These are phyloP conservation scores for Cajanus cajan DNA, from an alignment of 306 rosid species.

Conservation along the genomic window DNA sequence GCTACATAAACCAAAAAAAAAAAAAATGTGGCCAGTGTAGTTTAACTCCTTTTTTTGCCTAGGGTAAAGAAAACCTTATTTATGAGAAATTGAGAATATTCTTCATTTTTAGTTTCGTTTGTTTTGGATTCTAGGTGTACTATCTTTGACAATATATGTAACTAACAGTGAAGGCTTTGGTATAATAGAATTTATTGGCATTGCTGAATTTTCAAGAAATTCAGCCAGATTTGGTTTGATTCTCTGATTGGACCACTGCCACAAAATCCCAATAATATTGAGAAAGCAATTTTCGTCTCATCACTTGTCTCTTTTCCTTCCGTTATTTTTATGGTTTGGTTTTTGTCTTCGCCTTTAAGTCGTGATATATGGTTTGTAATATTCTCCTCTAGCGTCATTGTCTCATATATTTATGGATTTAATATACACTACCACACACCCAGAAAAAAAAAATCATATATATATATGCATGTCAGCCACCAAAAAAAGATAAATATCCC, in stretches of 20 bases:
- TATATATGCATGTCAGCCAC: slow-evolving; percentile 12
- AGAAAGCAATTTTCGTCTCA: not conserved
- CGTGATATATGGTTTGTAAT: not conserved
- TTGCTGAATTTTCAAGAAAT: not conserved
- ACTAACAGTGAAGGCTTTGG: not conserved
- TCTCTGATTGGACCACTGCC: slow-evolving; percentile 8
- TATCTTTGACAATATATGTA: not conserved
- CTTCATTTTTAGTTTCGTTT: not conserved
- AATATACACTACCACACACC: not conserved
- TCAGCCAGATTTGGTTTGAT: not conserved
- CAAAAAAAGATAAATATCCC: not conserved
- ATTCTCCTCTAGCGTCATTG: not conserved
- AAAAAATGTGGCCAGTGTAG: not conserved
- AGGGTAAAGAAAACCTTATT: not conserved
- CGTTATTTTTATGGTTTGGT: not conserved
- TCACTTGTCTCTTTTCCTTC: not conserved
- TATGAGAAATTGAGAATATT: not conserved
- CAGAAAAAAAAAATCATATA: not conserved
- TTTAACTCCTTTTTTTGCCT: not conserved
- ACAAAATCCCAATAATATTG: not conserved
- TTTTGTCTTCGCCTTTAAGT: not conserved
- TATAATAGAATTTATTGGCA: not conserved
- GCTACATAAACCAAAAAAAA: no score
- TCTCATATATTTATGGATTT: not conserved
- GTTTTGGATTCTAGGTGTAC: not conserved